A percentile compares a stretch with the other conserved stretches of the same genome.
Conservation (phyloP, 2,329 filamentous ascomycete species). For the Venturiaceae sp. region DNA sequence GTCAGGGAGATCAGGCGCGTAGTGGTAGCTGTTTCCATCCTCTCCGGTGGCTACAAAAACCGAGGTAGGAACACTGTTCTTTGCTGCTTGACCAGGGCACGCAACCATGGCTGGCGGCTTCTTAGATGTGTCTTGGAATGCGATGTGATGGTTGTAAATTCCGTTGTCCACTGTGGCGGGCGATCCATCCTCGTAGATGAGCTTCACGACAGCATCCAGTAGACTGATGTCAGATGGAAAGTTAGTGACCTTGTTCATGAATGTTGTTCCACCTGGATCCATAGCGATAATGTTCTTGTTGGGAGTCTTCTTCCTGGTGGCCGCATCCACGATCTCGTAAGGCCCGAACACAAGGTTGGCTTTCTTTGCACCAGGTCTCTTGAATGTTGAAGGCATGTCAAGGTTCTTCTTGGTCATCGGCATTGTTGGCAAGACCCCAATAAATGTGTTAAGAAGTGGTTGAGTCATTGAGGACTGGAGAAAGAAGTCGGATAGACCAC, state of each 20-base stretch:
- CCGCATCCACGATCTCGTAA: not conserved
- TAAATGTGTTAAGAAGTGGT: not conserved
- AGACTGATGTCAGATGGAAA: conserved; percentile 1
- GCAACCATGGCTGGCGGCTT: not conserved
- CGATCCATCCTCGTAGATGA: not conserved
- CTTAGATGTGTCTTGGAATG: not conserved
- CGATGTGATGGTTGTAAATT: conserved; percentile 1
- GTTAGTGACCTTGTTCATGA: not conserved
- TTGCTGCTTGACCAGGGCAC: not conserved
- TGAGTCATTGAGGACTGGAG: not conserved
- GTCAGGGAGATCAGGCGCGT: not conserved
- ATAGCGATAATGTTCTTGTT: not conserved
- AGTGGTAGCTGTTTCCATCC: not conserved
- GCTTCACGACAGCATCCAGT: not conserved
- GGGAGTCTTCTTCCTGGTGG: not conserved
- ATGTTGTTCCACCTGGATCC: not conserved
- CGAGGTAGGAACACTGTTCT: not conserved
- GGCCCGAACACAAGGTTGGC: not conserved
- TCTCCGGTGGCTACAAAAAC: not conserved
- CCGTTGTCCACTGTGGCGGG: not conserved
- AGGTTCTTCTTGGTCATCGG: not conserved
- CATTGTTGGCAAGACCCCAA: not conserved
- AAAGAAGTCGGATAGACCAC: too few species aligned
- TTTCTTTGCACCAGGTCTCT: not conserved
- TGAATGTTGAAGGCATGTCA: not conserved